Base-by-base conservation (phyloP, 1,284 basidiomycete genomes). In the Irpex sp. region DNA sequence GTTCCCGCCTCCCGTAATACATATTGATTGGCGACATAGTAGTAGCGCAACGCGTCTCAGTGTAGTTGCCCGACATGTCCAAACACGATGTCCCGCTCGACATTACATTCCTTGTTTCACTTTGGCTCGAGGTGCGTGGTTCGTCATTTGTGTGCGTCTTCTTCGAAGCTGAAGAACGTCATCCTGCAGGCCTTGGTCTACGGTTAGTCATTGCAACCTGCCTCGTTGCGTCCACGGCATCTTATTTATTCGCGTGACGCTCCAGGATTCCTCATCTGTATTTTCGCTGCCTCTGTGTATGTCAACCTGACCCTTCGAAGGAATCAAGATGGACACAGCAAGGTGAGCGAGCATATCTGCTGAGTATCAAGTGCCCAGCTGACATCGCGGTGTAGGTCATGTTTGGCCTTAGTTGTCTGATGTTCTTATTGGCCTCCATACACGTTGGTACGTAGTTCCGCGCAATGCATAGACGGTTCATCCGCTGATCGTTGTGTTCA, bases 91-190 rank as follows among this genome's bases (percentile, higher is more conserved):
- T 68, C 31, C 65, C 66, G 15, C 58, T 59, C 21, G 66, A 68
- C 56, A 66, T 66, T 38, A 66, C 65, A 4, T 68, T 66, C 65
- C 58, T 68, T 15, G 65, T 68, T 31, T 65, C 62, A 19, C 55
- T 65, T 15, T 68, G 66, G 66, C 60, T 68, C 26, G 66, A 68
- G 66, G 66, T 68, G n/a, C 7, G 66, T 59, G 31, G 4, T 34
- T 37, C 34, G 31, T 19, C 36, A 36, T 26, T 19, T 52, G 40
- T 47, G 40, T 47, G n/a, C 40, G 44, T 31, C 60, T 8, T 49
- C 61, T 37, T 26, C 49, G 9, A 19, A 31, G 31, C 26, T 38
- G 31, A 37, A 44, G 52, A 36, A 61, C 59, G 47, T 54, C 47
- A 21, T 17, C 13, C 57, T 6, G 21, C 48, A 68, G 66, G 65